Percentiles rank a stretch among this genome's conserved stretches.
phyloP scores from a whole-genome alignment of 2,329 filamentous ascomycete genomes.

The Lachnellula cervina region DNA sequence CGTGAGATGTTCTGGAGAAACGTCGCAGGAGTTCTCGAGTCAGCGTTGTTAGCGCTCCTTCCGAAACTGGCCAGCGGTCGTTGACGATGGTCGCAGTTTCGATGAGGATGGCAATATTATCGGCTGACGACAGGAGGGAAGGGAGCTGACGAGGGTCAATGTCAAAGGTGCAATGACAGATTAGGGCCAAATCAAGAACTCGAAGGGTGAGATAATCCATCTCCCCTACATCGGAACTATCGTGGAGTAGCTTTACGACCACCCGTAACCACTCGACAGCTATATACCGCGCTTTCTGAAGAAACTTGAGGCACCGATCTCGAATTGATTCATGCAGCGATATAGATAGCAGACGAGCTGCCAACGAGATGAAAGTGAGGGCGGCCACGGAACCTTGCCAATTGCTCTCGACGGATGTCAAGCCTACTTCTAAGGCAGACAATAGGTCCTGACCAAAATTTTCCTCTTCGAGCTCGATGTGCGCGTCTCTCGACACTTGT shows the following conservation, averaged over 20 bases:
- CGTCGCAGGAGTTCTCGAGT: constrained; percentile 1
- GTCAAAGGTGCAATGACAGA: constrained; percentile 41
- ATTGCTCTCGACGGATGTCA: constrained; percentile 40
- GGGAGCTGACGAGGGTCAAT: constrained; percentile 32
- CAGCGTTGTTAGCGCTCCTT: constrained; percentile 24
- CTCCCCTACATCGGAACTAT: constrained; percentile 22
- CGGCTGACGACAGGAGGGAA: constrained; percentile 21
- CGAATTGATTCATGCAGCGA: constrained; percentile 20
- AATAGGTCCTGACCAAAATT: constrained; percentile 34
- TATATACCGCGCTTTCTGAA: constrained; percentile 32
- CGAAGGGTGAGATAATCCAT: constrained; percentile 31
- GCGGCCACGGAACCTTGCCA: constrained; percentile 45
- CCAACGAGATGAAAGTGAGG: constrained; percentile 36
- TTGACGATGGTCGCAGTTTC: constrained; percentile 37
- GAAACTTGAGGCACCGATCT: constrained; percentile 27
- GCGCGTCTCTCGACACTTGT: constrained; percentile 29
- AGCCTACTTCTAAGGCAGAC: constrained; percentile 26
- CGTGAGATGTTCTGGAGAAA: constrained; percentile 11
- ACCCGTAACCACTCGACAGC: constrained; percentile 36
- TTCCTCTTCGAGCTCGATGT: constrained; percentile 33
- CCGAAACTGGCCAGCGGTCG: constrained; percentile 22
- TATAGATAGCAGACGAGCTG: constrained; percentile 39
- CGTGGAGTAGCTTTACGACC: constrained; percentile 7
- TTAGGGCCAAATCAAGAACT: constrained; percentile 36
- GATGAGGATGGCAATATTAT: constrained; percentile 33